Evolutionary conservation across 176 grass and related monocot species (phyloP), one percentile per base, ranked within the genome.

Genomic region (Dactylis glomerata): DNA sequence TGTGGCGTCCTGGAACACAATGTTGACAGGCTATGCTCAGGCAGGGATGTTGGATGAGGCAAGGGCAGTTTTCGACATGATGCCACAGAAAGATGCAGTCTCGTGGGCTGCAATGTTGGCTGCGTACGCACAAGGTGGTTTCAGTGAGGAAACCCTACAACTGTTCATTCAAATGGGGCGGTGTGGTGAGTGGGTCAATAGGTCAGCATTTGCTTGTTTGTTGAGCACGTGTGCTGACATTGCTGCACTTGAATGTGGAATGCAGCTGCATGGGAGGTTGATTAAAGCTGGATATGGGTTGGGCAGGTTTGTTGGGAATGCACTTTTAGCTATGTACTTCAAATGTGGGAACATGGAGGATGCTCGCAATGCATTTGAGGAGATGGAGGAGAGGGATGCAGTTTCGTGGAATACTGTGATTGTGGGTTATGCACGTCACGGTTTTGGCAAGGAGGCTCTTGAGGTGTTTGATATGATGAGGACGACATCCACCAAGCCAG

Each of bases 391-490:
- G 55, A 95, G 56, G 77, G 96, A 98, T 77, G 73, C 82, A 31
- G 89, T 93, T 78, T 98, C 96, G 7, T 98, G 96, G 96, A 98
- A 98, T 74, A 98, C 96, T 64, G 90, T 94, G 89, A 94, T 96
- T 87, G 88, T 86, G 8, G 96, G 93, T 44, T 98, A 92, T 81
- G 91, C 89, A 10, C 79, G 91, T 15, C 96, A 98, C 7, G 96
- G 96, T 52, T 95, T 95, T 79, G 93, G 93, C 40, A 89, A 80
- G 24, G 85, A 92, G 71, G 91, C 96, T 45, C 73, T 91, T 69
- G 81, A 92, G 42, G 36, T 92, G 66, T 99, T 96, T 81, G 83
- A 89, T 78, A 78, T 16, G 22, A 96, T 99, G 96, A 89, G 80
- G 45, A 76, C 8, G 13, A 92, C 87, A 37, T 73, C 83, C n/a